phyloP scores from a whole-genome alignment of 345 rosid species.

The Syzygium aqueum region DNA sequence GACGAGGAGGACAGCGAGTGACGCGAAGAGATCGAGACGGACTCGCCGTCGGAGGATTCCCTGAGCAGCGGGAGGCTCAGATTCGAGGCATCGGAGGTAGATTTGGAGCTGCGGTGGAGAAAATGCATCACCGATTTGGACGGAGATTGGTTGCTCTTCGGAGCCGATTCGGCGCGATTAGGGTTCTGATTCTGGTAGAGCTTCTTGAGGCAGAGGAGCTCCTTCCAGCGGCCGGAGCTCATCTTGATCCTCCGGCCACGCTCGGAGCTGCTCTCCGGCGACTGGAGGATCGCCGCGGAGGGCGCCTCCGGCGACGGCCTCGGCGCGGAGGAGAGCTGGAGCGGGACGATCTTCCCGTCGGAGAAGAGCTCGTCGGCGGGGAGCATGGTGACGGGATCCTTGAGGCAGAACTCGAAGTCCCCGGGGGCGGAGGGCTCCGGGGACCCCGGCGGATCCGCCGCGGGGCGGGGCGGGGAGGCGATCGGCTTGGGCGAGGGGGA shows the following conservation, averaged over 20 bases:
- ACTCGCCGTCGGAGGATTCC: conserved; percentile 48
- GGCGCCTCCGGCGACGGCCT: neutral
- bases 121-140: conserved; percentile 56
- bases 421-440: conserved; percentile 12
- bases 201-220: conserved; percentile 67
- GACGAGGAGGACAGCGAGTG: conserved; percentile 85
- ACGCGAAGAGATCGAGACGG: conserved; percentile 69
- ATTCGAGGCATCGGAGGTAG: conserved; percentile 31
- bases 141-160: neutral
- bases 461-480: neutral
- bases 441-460: conserved; percentile 6
- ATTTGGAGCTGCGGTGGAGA: conserved; percentile 57
- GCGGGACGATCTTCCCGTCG: conserved; percentile 77
- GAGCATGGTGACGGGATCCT: conserved; percentile 75
- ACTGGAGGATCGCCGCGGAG: conserved; percentile 3
- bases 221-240: conserved; percentile 90
- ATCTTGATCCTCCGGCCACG: conserved; percentile 36
- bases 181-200: conserved; percentile 23
- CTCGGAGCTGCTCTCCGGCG: conserved; percentile 18
- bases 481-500: conserved; percentile 6
- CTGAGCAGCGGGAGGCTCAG: conserved; percentile 59
- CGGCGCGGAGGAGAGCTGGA: conserved; percentile 31
- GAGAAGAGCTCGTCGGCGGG: conserved; percentile 92
- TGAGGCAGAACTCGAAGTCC: conserved; percentile 86
- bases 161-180: neutral